Conservation (phyloP, 1,284 basidiomycete species). For the Melanopsichium pennsylvanicum region DNA sequence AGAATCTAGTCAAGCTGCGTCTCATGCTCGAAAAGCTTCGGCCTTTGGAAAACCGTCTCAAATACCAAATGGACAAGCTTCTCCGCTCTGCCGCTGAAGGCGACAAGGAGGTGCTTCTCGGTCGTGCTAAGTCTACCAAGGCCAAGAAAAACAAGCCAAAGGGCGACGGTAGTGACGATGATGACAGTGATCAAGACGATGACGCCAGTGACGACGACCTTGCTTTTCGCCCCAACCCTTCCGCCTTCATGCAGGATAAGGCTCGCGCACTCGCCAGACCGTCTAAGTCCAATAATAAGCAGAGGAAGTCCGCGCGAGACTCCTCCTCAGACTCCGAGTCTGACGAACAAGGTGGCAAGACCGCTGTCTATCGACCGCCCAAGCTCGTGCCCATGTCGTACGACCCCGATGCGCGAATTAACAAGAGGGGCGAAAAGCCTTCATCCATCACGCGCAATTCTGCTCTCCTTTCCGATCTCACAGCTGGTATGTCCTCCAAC, state of each 20-base stretch:
- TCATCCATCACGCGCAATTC: constrained; percentile 50
- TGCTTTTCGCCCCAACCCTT: constrained; percentile 87
- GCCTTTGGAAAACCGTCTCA: constrained; percentile 81
- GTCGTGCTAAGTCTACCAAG: constrained; percentile 17
- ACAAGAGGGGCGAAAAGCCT: constrained; percentile 64
- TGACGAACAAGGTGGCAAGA: constrained; percentile 32
- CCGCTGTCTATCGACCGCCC: constrained; percentile 82
- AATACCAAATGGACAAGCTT: constrained; percentile 91
- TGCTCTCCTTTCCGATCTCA: constrained; percentile 59
- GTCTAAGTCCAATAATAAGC: constrained; percentile 58
- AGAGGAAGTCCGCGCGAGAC: constrained; percentile 41
- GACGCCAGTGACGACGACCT: constrained; percentile 75
- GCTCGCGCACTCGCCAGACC: constrained; percentile 15
- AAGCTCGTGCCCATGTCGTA: constrained; percentile 92
- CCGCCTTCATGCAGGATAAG: constrained; percentile 53
- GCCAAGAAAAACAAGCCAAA: constrained; percentile 10
- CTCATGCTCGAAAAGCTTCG: constrained; percentile 68
- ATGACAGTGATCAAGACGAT: constrained; percentile 64
- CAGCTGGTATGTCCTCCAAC: constrained; percentile 59
- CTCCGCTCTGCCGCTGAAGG: constrained; percentile 50
- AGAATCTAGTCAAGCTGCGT: constrained; percentile 50
- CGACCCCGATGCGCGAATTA: constrained; percentile 71
- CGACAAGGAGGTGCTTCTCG: constrained; percentile 33
- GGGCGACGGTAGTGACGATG: constrained; percentile 69
- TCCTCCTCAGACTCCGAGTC: constrained; percentile 62